Evolutionary conservation across 306 rosid genomes (phyloP).

Genomic region (Quercus aquifolioides): DNA sequence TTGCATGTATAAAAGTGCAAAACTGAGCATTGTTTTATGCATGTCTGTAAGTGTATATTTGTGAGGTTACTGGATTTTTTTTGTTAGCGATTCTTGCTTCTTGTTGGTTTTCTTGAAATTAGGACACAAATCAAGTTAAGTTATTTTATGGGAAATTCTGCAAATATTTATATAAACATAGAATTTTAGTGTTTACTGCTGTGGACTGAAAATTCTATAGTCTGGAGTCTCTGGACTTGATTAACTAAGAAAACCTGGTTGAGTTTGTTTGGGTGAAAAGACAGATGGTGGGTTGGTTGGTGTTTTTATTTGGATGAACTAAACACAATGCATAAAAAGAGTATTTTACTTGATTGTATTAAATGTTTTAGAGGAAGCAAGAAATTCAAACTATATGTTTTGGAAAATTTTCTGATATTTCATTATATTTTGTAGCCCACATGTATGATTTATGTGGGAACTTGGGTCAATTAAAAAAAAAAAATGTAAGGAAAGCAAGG

Average conservation of each 20-base stretch:
- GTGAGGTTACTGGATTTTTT: background rate
- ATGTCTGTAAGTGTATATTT: background rate
- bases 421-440: background rate
- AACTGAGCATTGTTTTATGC: background rate
- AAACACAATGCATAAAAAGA: background rate
- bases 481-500: background rate
- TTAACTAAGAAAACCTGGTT: background rate
- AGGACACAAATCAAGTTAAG: background rate
- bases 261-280: background rate
- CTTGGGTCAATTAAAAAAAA: background rate
- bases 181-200: background rate
- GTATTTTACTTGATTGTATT: background rate
- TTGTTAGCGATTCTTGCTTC: background rate
- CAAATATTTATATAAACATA: background rate
- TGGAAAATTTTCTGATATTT: background rate
- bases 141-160: background rate
- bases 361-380: background rate
- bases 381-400: background rate
- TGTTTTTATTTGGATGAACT: background rate
- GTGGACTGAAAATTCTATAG: constrained; percentile 3
- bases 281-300: background rate
- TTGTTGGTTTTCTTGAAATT: background rate
- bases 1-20: background rate
- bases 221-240: background rate
- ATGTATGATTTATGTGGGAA: background rate